Base-by-base conservation (phyloP, 805 yeast species). In the Metschnikowia lunata region DNA sequence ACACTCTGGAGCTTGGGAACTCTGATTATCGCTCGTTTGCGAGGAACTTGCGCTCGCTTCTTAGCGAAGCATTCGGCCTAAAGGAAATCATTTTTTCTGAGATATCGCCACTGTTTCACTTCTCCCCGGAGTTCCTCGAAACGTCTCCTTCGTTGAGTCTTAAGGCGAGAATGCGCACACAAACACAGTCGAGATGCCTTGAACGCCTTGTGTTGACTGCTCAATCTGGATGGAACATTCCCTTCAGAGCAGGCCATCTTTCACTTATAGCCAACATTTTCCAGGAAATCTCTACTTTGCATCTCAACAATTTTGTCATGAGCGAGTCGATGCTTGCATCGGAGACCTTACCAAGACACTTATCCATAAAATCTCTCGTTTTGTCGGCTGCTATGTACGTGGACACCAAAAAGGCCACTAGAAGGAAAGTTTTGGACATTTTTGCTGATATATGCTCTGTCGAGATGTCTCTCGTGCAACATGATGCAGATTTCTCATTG, bases 171-270 rank as follows among this genome's bases (percentile, higher is more conserved):
- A 66, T 39, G 51, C 41, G 38, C 57, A 34, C 47, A 15, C 43
- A 42, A 7, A 47, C 42, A 31, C 52, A 54, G 12, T 36, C 37
- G 8, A 57, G 71, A 40, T 45, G 57, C 3, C 51, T 75, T 6
- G 47, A 62, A 2, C 62, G 50, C n/a, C 54, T 76, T n/a, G 55
- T 57, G 4, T 51, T 76, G 2, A 61, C 69, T 4, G 67, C 78
- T 0, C 76, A 75, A 47, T 45, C 67, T 0, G 79, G 79, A 2
- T 74, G 80, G 80, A 71, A 73, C 30, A 73, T 80, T 12, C 79
- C 82, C 4, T 59, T 79, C 49, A 66, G 75, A 45, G 39, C 52
- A 13, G 62, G 71, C 10, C 77, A 74, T 47, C 51, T 79, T 7
- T 57, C 78, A 1, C 62, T 76, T 50, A 62, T 80, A 14, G 64